Percentiles rank a stretch among this genome's conserved stretches.
phyloP scores from a whole-genome alignment of 805 yeast genomes.

The Candida hispaniensis region DNA sequence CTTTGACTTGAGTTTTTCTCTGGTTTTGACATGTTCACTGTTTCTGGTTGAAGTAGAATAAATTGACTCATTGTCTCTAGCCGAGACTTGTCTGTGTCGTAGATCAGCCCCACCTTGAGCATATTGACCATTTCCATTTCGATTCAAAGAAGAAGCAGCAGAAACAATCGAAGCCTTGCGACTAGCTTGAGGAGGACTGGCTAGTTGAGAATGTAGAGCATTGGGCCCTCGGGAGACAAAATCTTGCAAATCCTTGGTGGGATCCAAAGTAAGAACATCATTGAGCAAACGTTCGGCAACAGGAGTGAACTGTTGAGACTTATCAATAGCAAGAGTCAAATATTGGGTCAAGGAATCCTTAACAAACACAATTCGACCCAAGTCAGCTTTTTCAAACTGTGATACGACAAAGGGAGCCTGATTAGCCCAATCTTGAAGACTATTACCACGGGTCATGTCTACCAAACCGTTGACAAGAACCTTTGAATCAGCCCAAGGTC shows the following conservation, averaged over 20 bases:
- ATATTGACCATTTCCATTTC: no score
- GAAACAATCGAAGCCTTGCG: not conserved
- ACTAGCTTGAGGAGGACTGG: not conserved
- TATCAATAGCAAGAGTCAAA: constrained; percentile 50
- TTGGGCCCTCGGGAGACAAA: constrained; percentile 39
- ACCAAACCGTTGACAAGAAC: constrained; percentile 34
- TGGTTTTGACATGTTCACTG: constrained; percentile 14
- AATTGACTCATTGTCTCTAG: constrained; percentile 15
- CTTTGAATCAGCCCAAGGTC: constrained; percentile 45
- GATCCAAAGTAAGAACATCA: constrained; percentile 52
- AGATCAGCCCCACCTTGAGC: constrained; percentile 2
- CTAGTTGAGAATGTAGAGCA: not conserved
- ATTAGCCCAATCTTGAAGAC: constrained; percentile 47
- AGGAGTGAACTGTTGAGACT: constrained; percentile 35
- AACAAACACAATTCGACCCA: constrained; percentile 46
- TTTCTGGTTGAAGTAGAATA: constrained; percentile 17
- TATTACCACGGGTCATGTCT: constrained; percentile 36
- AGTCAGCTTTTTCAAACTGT: constrained; percentile 63
- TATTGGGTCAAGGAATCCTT: constrained; percentile 58
- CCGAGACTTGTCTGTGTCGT: constrained; percentile 10
- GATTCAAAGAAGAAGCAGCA: no score
- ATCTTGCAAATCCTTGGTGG: constrained; percentile 47
- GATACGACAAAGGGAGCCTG: constrained; percentile 70
- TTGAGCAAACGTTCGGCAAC: constrained; percentile 56
- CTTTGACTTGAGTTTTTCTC: constrained; percentile 25